phyloP scores from a whole-genome alignment of 1,139 yeast species.

The Lodderomyces pseudojiufengensis region DNA sequence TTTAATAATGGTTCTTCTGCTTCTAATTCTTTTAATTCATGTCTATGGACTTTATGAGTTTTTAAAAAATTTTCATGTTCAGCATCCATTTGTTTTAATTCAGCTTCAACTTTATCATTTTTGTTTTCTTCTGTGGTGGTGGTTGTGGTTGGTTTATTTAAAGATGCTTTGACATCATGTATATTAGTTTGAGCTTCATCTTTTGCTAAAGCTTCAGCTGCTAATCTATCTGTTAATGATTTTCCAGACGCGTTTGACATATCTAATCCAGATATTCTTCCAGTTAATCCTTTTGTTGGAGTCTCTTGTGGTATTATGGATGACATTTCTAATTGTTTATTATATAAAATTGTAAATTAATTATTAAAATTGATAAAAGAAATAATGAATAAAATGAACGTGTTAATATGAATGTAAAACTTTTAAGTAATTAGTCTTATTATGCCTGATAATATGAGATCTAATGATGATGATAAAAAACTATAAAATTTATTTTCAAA shows the following conservation, averaged over 20 bases:
- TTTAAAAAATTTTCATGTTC: constrained; percentile 54
- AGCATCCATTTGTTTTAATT: constrained; percentile 13
- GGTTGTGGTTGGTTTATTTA: constrained; percentile 3
- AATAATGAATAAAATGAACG: too few species aligned
- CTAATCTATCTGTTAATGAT: constrained; percentile 43
- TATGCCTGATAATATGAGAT: too few species aligned
- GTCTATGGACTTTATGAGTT: constrained; percentile 67
- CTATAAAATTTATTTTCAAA: too few species aligned
- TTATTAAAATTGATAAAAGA: too few species aligned
- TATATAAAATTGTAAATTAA: too few species aligned
- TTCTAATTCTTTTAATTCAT: constrained; percentile 67
- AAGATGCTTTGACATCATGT: constrained; percentile 14
- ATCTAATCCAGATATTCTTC: constrained; percentile 42
- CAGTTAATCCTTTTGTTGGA: constrained; percentile 49
- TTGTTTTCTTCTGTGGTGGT: constrained; percentile 10
- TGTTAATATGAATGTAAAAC: too few species aligned
- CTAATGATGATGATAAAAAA: too few species aligned
- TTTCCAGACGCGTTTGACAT: constrained; percentile 31
- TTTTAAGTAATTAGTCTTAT: too few species aligned
- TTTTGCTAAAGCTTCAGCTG: constrained; percentile 44
- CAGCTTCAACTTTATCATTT: constrained; percentile 18
- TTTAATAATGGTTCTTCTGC: constrained; percentile 82
- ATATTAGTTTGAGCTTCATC: constrained; percentile 30
- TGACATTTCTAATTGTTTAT: constrained; percentile 5
- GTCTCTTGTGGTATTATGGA: constrained; percentile 43